Conservation (phyloP, 2,329 filamentous ascomycete genomes). For the Scorias spongiosa region DNA sequence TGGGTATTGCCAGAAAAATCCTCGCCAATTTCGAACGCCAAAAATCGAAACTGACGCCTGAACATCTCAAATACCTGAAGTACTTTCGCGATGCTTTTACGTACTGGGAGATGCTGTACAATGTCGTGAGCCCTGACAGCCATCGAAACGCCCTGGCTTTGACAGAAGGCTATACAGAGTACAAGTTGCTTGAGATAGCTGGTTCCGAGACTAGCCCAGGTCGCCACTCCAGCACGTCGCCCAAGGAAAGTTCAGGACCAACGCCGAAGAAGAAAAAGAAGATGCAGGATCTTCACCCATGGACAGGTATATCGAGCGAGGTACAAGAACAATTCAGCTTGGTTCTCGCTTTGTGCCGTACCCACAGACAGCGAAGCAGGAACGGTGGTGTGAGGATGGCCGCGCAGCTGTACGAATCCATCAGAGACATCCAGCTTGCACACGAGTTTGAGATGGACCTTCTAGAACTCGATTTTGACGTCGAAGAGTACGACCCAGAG, state of each 20-base stretch:
- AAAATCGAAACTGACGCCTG: neutral
- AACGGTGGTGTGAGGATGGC: neutral
- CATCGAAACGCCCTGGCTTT: constrained; percentile 1
- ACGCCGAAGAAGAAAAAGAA: neutral
- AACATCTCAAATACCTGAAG: constrained; percentile 1
- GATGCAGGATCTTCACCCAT: constrained; percentile 1
- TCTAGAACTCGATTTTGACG: constrained; percentile 1
- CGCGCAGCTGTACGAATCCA: constrained; percentile 1
- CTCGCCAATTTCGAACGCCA: constrained; percentile 1
- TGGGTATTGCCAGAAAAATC: constrained; percentile 4
- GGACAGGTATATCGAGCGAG: constrained; percentile 4
- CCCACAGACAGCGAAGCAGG: constrained; percentile 1
- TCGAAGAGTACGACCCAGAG: neutral
- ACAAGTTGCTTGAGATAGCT: neutral
- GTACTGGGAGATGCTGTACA: constrained; percentile 6
- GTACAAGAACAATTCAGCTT: constrained; percentile 4
- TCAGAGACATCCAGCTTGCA: constrained; percentile 5
- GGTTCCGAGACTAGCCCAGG: neutral
- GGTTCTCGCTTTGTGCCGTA: constrained; percentile 3
- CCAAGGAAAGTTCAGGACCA: neutral
- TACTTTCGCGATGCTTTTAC: constrained; percentile 4
- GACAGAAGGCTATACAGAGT: neutral
- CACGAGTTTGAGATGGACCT: constrained; percentile 4
- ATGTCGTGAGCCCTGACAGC: constrained; percentile 3
- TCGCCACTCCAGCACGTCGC: neutral